phyloP scores from a whole-genome alignment of 2,329 filamentous ascomycete genomes.

The Arthrobotrys iridis region DNA sequence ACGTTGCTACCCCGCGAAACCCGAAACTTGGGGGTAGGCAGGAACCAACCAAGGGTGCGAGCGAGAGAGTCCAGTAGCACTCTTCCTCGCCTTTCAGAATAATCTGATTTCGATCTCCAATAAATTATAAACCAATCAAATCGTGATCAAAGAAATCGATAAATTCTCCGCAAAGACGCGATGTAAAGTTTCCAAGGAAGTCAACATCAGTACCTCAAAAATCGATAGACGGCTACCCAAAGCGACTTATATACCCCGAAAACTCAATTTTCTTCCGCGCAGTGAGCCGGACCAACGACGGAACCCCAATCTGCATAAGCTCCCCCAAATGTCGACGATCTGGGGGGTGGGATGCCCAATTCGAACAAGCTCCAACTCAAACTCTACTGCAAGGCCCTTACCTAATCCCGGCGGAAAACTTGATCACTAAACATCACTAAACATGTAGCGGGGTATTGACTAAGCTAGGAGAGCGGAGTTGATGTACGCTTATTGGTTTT shows the following conservation, averaged over 20 bases:
- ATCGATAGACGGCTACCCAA: background rate
- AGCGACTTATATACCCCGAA: conserved; percentile 13
- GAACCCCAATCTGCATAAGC: conserved; percentile 14
- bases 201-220: background rate
- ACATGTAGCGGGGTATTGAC: conserved; percentile 35
- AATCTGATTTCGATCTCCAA: background rate
- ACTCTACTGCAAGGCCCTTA: conserved; percentile 13
- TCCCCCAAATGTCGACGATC: conserved; percentile 8
- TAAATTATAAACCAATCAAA: too few species aligned
- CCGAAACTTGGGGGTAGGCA: background rate
- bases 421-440: conserved; percentile 51
- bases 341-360: background rate
- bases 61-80: too few species aligned
- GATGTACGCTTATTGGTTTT: conserved; percentile 1
- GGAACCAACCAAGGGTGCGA: background rate
- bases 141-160: background rate
- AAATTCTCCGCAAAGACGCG: background rate
- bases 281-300: conserved; percentile 12
- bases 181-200: background rate
- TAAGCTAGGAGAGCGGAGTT: conserved; percentile 14
- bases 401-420: conserved; percentile 2
- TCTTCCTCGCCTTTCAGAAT: too few species aligned
- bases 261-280: background rate
- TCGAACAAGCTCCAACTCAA: background rate
- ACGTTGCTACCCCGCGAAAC: conserved; percentile 13